These are phyloP conservation scores for Suillus ampliporus DNA, from an alignment of 768 basidiomycete genomes.

Conservation along the genomic window DNA sequence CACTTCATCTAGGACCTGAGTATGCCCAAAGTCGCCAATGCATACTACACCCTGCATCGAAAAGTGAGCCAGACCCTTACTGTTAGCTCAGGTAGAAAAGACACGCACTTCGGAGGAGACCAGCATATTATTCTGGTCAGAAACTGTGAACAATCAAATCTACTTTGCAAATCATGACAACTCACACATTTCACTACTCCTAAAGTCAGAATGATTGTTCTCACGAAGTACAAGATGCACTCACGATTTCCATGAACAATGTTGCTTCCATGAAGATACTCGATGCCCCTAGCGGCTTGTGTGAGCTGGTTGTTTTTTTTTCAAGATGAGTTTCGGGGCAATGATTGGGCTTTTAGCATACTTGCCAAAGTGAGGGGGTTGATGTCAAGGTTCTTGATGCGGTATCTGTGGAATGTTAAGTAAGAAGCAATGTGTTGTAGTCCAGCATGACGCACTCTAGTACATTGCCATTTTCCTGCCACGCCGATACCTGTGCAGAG, in stretches of 20 bases:
- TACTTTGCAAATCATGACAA: conserved; percentile 14
- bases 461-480: conserved; percentile 65
- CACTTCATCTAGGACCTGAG: conserved; percentile 63
- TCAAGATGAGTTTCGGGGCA: not conserved
- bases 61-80: conserved; percentile 7
- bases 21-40: conserved; percentile 70
- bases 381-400: conserved; percentile 38
- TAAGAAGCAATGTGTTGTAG: not conserved
- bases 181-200: conserved; percentile 64
- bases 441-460: conserved; percentile 45
- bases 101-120: conserved; percentile 52
- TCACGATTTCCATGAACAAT: conserved; percentile 67
- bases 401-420: conserved; percentile 42
- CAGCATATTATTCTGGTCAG: conserved; percentile 58
- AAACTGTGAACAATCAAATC: conserved; percentile 11
- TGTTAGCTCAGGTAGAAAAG: not conserved
- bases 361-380: conserved; percentile 52
- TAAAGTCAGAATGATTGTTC: conserved; percentile 11
- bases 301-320: conserved; percentile 40
- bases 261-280: conserved; percentile 57
- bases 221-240: conserved; percentile 26
- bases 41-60: conserved; percentile 52
- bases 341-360: not conserved
- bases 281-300: conserved; percentile 61
- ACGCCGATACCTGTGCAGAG: conserved; percentile 57